Base-by-base conservation (phyloP, 192 early-diverging fungal genomes). In the Thamnidium elegans region DNA sequence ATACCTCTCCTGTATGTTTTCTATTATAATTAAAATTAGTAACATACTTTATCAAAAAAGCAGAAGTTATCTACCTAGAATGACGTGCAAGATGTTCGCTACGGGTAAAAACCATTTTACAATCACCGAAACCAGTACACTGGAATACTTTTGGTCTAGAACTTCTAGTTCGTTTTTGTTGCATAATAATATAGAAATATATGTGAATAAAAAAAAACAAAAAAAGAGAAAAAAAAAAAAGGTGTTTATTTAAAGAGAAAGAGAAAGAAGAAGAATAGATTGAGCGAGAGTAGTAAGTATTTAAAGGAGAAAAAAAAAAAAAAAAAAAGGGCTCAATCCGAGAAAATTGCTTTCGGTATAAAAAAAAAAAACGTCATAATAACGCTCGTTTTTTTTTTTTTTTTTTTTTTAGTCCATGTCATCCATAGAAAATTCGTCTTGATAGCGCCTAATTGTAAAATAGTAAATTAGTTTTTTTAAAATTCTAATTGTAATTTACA, bases 351-450 rank as follows among this genome's bases (percentile, higher is more conserved):
- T n/a, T 50, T 21, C 14, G 30, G 9, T 47, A n/a, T 17, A 21
- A 34, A 52, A 17, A 52, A 19, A 21, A 34, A 52, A 17, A 52
- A 19, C 56, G 7, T 39, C n/a, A 44, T 53, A 65, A 13, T 46
- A 10, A 53, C 51, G 14, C 30, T 36, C 19, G 13, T 7, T 2
- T n/a, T 58, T n/a, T n/a, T n/a, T n/a, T n/a, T n/a, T n/a, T n/a
- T n/a, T 63, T n/a, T n/a, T n/a, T n/a, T 39, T 58, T 7, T 63
- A 65, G 63, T 89, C 87, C 76, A 89, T 81, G 58, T 79, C 73
- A 48, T 81, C 81, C 86, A 89, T 86, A 13, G 86, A 82, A 67
- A 86, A 87, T 51, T 84, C 81, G 55, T 88, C 86, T 42, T 82
- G 84, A 23, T 79, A 84, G 19, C 51, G 51, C 51, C 51, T 53